phyloP scores from a whole-genome alignment of 2,329 filamentous ascomycete genomes.

The Tolypocladium ophioglossoides region DNA sequence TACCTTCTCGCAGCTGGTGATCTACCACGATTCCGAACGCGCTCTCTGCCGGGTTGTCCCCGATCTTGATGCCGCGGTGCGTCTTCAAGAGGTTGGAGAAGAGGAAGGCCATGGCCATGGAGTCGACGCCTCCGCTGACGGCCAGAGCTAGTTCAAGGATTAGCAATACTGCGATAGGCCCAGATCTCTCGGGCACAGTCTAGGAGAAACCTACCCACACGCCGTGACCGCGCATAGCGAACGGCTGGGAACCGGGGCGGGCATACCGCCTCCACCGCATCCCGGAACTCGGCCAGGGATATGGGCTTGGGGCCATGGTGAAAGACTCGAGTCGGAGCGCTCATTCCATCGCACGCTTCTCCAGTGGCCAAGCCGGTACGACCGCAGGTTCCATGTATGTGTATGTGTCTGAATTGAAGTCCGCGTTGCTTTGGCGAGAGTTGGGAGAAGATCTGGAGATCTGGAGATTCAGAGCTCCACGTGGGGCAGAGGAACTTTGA shows the following conservation, averaged over 20 bases:
- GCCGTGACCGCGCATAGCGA: constrained; percentile 21
- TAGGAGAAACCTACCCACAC: constrained; percentile 27
- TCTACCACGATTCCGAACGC: constrained; percentile 44
- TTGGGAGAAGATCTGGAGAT: background rate
- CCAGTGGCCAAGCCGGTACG: background rate
- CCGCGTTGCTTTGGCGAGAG: background rate
- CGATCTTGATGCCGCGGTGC: constrained; percentile 25
- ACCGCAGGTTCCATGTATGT: background rate
- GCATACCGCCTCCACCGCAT: constrained; percentile 40
- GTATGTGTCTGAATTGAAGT: background rate
- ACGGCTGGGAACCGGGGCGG: constrained; percentile 36
- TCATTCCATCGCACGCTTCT: constrained; percentile 21
- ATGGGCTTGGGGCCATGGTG: constrained; percentile 28
- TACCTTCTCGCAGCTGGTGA: constrained; percentile 44
- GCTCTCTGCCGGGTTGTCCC: constrained; percentile 30
- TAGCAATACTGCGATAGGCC: background rate
- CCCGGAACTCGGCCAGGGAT: constrained; percentile 24
- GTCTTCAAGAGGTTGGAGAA: constrained; percentile 38
- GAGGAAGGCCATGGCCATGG: constrained; percentile 85
- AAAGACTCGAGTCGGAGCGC: constrained; percentile 19
- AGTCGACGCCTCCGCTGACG: constrained; percentile 88
- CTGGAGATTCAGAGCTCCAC: background rate
- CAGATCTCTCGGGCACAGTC: background rate
- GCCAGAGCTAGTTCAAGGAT: constrained; percentile 50
- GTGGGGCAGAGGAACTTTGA: background rate